Conservation (phyloP, 2,329 filamentous ascomycete genomes). For the Aspergillus brunneoviolaceus region DNA sequence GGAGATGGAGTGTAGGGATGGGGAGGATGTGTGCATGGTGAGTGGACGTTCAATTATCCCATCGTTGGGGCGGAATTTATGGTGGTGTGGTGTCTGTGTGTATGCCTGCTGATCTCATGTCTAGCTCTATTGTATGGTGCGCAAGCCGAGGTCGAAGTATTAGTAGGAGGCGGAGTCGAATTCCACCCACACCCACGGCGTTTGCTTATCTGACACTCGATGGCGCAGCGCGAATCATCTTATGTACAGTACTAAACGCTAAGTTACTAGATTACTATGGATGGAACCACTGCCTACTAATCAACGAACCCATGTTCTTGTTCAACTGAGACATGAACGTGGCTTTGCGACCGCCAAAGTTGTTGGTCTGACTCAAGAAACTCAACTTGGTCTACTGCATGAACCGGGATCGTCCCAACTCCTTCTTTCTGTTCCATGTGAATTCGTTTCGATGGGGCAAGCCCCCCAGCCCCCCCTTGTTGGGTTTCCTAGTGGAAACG, state of each 20-base stretch:
- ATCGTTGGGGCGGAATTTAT: background rate
- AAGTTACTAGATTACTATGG: background rate
- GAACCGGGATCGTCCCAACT: background rate
- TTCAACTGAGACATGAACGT: background rate
- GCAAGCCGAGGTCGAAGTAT: constrained; percentile 14
- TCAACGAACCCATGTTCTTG: background rate
- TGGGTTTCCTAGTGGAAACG: background rate
- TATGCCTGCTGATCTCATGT: background rate
- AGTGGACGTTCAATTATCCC: constrained; percentile 1
- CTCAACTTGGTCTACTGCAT: background rate
- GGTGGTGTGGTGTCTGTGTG: background rate
- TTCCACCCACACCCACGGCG: too few species aligned
- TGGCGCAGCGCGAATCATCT: background rate
- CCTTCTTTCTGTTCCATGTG: background rate
- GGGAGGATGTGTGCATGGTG: constrained; percentile 56
- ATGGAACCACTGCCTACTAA: background rate
- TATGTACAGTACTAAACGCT: background rate
- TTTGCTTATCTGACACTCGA: background rate
- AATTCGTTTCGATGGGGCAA: background rate
- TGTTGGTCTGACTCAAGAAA: background rate
- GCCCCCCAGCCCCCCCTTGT: background rate
- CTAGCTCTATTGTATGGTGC: constrained; percentile 24
- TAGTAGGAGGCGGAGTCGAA: background rate
- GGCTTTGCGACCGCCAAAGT: background rate
- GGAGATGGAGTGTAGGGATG: constrained; percentile 67